Evolutionary conservation across 1,284 basidiomycete genomes (phyloP), one percentile per base, ranked within the genome.

Genomic region (Schizophyllum commune): DNA sequence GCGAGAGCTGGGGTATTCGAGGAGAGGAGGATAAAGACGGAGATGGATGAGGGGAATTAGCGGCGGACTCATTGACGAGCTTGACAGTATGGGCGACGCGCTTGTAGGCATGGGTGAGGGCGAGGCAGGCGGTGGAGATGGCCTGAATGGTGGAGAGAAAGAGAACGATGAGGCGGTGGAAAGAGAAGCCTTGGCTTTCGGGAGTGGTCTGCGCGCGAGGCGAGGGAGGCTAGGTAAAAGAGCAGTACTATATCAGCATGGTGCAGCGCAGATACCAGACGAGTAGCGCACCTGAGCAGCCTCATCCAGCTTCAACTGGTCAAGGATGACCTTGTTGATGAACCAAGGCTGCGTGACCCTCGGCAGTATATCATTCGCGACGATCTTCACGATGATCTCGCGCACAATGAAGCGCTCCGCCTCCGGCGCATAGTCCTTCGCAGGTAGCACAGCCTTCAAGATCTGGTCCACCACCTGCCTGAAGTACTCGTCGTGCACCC

Each of bases 301-400:
- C 34, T 64, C 64, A 32, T 74, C 76, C 58, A 72, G 66, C 19
- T 81, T 85, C 27, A 93, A 70, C 8, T 84, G 71, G 67, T 86
- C 83, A 34, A 91, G 74, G 8, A 89, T 78, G 5, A 78, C 69
- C 69, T 80, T 84, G 58, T 92, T 82, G 52, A 93, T 80, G 70
- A 92, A 93, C 90, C 90, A 92, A 0, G 92, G 90, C 69, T 93
- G 88, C 5, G 84, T 82, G 52, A 93, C 71, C 64, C 81, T 84
- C 27, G 85, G 85, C 27, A 92, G 74, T 13, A 91, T 75, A 63
- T 85, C 84, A 58, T 79, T 77, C 63, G 90, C 72, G 19, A 94
- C 71, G 27, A 91, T 78, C 68, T 88, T 89, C 67, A 92, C 79
- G 56, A 92, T 69, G 54, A 93, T 78, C 73, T 94, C 92, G 58